Evolutionary conservation across 768 basidiomycete species (phyloP).

Genomic region (Termitomyces sp.): DNA sequence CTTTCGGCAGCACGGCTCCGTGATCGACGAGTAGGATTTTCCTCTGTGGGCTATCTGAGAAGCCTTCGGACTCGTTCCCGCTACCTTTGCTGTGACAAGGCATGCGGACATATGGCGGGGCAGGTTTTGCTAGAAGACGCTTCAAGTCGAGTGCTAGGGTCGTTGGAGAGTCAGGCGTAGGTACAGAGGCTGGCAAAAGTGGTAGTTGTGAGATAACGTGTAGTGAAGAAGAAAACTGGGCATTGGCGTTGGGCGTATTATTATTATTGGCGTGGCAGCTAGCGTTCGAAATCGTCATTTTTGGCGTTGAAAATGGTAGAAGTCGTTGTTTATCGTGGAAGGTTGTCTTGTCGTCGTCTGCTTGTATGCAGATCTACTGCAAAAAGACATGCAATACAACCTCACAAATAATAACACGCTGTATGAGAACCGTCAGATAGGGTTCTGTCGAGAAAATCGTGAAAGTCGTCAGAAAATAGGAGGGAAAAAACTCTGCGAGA

Average conservation of each 20-base stretch:
- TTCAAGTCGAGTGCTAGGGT: constrained; percentile 12
- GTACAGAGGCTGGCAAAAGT: neutral
- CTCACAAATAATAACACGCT: neutral
- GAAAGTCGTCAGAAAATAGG: neutral
- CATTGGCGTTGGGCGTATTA: neutral
- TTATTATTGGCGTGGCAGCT: neutral
- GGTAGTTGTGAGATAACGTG: neutral
- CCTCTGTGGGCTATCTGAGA: neutral
- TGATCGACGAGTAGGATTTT: constrained; percentile 1
- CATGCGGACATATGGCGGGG: constrained; percentile 11
- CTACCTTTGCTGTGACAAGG: constrained; percentile 5
- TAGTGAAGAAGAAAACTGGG: neutral
- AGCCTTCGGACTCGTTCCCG: constrained; percentile 16
- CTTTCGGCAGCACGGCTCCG: neutral
- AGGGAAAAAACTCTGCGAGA: neutral
- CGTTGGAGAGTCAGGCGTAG: neutral
- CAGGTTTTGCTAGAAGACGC: constrained; percentile 19
- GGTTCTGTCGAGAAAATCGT: neutral
- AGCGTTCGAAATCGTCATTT: neutral
- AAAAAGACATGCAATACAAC: too few species aligned
- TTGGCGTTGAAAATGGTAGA: neutral
- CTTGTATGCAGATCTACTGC: neutral
- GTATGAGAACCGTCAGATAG: neutral
- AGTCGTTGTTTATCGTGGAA: neutral
- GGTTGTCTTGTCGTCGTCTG: neutral